phyloP scores from a whole-genome alignment of 805 yeast genomes.

The Priceomyces melissophilus region DNA sequence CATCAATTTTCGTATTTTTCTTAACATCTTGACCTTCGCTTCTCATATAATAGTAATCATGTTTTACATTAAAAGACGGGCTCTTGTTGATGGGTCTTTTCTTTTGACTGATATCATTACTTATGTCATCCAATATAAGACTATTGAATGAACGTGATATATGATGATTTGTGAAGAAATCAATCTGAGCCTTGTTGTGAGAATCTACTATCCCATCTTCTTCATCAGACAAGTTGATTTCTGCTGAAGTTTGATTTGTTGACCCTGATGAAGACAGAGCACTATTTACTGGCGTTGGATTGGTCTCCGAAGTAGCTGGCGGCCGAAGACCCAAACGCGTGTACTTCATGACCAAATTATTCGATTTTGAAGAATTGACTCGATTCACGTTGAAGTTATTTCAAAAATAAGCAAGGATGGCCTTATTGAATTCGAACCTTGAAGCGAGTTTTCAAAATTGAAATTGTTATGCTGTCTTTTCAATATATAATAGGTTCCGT shows the following conservation, averaged over 20 bases:
- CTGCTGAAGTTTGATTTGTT: conserved; percentile 8
- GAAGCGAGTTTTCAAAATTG: no score
- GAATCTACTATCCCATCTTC: neutral
- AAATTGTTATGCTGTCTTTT: no score
- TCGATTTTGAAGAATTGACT: no score
- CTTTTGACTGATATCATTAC: conserved; percentile 15
- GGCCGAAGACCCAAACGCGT: no score
- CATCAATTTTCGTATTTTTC: conserved; percentile 8
- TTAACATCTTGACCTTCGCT: conserved; percentile 21
- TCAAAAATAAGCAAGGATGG: no score
- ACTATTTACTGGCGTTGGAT: conserved; percentile 7
- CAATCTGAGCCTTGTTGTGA: conserved; percentile 12
- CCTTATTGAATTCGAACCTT: no score
- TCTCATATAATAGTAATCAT: conserved; percentile 19
- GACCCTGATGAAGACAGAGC: conserved; percentile 6
- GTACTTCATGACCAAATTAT: no score
- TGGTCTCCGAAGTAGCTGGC: conserved; percentile 17
- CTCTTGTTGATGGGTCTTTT: conserved; percentile 31
- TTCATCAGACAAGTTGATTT: neutral
- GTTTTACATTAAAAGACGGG: conserved; percentile 40
- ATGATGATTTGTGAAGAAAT: conserved; percentile 36
- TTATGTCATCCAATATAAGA: conserved; percentile 36
- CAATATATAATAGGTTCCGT: no score
- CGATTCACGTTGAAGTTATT: no score
- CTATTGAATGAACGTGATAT: conserved; percentile 42